Evolutionary conservation across 2,329 filamentous ascomycete genomes (phyloP).

Genomic region (Trichoderma atroviride): DNA sequence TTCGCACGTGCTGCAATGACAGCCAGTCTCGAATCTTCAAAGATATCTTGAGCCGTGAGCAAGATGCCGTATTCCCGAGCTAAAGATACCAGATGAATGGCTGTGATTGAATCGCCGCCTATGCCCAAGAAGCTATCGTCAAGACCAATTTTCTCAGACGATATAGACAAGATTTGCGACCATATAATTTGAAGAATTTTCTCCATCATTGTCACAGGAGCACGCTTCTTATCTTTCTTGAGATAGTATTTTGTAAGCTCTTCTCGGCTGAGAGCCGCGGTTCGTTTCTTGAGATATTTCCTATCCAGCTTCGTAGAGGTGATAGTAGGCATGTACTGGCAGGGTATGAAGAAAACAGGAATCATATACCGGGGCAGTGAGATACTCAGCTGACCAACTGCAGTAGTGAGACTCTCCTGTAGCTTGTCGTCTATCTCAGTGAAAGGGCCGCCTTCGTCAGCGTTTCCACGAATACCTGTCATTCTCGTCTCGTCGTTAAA

Average conservation of each 20-base stretch:
- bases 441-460: conserved; percentile 25
- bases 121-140: conserved; percentile 28
- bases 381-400: conserved; percentile 23
- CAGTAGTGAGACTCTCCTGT: conserved; percentile 28
- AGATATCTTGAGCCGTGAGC: conserved; percentile 26
- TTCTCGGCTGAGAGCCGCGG: not conserved
- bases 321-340: conserved; percentile 30
- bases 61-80: conserved; percentile 21
- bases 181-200: conserved; percentile 27
- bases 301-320: conserved; percentile 31
- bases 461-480: not conserved
- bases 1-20: conserved; percentile 12
- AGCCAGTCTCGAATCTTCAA: conserved; percentile 21
- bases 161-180: conserved; percentile 27
- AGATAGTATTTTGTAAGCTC: conserved; percentile 19
- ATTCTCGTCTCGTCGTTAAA: conserved; percentile 20
- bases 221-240: conserved; percentile 9
- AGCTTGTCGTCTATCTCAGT: conserved; percentile 11
- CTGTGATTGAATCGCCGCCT: conserved; percentile 43
- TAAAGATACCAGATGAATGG: conserved; percentile 23
- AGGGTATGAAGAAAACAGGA: conserved; percentile 31
- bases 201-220: conserved; percentile 8
- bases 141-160: conserved; percentile 25
- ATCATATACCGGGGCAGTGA: conserved; percentile 31
- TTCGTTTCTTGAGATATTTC: conserved; percentile 13